Evolutionary conservation across 2,329 filamentous ascomycete genomes (phyloP).

Genomic region (Arthrinium phaeospermum): DNA sequence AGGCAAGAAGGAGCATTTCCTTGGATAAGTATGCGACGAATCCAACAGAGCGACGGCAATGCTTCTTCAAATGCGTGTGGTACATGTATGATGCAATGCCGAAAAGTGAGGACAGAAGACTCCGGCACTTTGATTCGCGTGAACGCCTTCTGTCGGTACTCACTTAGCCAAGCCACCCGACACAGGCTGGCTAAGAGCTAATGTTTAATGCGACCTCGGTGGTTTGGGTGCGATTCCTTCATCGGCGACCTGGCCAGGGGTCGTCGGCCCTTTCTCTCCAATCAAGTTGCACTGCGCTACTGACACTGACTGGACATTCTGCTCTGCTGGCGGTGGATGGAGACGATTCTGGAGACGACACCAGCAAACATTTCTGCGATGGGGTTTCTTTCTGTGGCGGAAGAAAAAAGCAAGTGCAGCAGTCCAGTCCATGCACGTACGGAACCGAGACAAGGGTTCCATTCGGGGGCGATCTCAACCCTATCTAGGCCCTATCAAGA

Average conservation of each 20-base stretch:
- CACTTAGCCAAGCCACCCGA: not conserved
- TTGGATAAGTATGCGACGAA: not conserved
- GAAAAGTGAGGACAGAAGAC: not conserved
- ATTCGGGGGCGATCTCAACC: constrained; percentile 4
- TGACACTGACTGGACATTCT: not conserved
- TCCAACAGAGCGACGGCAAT: not conserved
- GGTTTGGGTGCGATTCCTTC: not conserved
- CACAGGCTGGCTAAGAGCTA: not conserved
- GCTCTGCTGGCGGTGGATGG: not conserved
- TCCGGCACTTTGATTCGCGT: not conserved
- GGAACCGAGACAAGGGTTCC: not conserved
- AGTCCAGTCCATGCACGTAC: not conserved
- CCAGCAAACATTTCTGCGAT: not conserved
- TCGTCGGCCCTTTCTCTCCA: not conserved
- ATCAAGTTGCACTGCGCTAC: not conserved
- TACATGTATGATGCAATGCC: not conserved
- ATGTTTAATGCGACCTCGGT: not conserved
- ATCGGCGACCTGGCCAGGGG: not conserved
- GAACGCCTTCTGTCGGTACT: not conserved
- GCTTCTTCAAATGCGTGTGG: not conserved
- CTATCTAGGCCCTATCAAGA: constrained; percentile 10
- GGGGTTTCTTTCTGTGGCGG: not conserved
- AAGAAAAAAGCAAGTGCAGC: constrained; percentile 1
- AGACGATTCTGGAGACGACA: too few species aligned
- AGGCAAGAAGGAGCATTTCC: too few species aligned